Conservation (phyloP, 352 stramenopile genomes). For the Phytophthora cryptogea region DNA sequence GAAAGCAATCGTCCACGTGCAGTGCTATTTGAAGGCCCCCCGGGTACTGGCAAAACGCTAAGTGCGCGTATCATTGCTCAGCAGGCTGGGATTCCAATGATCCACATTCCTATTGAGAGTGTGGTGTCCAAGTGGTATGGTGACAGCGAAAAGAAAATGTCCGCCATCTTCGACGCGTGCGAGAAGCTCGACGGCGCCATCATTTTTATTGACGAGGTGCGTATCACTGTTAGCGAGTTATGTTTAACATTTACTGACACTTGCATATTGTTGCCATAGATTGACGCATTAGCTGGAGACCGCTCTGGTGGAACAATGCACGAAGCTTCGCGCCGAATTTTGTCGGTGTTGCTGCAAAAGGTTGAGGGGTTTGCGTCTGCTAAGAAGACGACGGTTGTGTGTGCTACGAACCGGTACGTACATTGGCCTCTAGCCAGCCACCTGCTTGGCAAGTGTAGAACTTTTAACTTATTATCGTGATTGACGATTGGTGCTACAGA, state of each 20-base stretch:
- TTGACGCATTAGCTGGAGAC: slow-evolving; percentile 90
- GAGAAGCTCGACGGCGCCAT: slow-evolving; percentile 92
- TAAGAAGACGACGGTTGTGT: slow-evolving; percentile 93
- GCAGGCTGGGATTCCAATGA: slow-evolving; percentile 92
- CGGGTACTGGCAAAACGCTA: slow-evolving; percentile 94
- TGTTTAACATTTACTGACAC: slow-evolving; percentile 4
- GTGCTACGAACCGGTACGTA: slow-evolving; percentile 87
- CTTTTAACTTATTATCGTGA: not conserved
- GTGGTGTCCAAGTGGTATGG: slow-evolving; percentile 96
- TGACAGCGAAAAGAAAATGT: slow-evolving; percentile 95
- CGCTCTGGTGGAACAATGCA: slow-evolving; percentile 91
- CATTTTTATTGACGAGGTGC: slow-evolving; percentile 95
- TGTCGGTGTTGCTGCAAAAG: slow-evolving; percentile 92
- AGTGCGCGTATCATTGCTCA: slow-evolving; percentile 94
- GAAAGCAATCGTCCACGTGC: slow-evolving; percentile 90
- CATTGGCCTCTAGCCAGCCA: not conserved
- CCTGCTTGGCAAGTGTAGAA: not conserved
- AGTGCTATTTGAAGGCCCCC: slow-evolving; percentile 93
- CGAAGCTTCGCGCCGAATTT: slow-evolving; percentile 90
- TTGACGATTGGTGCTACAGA: slow-evolving; percentile 33
- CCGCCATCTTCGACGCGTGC: slow-evolving; percentile 93
- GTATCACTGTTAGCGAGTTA: slow-evolving; percentile 2
- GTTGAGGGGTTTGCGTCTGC: slow-evolving; percentile 93
- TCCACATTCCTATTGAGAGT: slow-evolving; percentile 94
- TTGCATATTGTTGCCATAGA: slow-evolving; percentile 39